Evolutionary conservation across 257 asterid genomes (phyloP), one percentile per base, ranked within the genome.

Genomic region (Apocynum venetum): DNA sequence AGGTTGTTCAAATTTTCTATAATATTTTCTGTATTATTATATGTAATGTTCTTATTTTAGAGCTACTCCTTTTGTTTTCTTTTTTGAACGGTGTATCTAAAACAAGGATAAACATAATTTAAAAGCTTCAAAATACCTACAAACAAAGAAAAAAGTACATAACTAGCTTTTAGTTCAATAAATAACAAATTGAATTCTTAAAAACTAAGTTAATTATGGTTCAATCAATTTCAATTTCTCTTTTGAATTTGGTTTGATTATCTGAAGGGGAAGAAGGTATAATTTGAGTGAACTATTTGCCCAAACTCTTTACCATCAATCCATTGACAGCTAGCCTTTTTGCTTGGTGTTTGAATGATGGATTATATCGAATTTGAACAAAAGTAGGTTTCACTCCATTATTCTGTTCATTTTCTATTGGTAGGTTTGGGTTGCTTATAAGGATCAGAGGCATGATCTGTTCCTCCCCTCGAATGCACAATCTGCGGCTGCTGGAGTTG

Each of bases 381-480:
- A 14, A 31, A 64, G n/a, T 36, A 36, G 70, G 46, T 31, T 31
- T 31, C 8, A 4, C 68, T 25, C 31, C 31, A 25, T 25, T 25
- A 25, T 25, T 25, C 35, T 31, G 12, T 43, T 19, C 2, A 70
- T 40, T 40, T 48, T 66, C 8, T 47, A n/a, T 75, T 8, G 79
- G 89, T 88, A 94, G 98, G 96, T 95, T 14, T 95, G 99, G 99
- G 84, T 88, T 88, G 99, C 99, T 67, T 95, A 95, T 79, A 95
- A 95, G 83, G 96, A 95, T 82, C 99, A 95, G 89, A 89, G 88
- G 82, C 99, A 95, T 40, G 99, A 95, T 84, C 93, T 95, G 46
- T 95, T 95, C 81, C 99, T 95, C 80, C 99, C 99, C 31, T 95
- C 98, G 82, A 95, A 91, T 84, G 98, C 98, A 68, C 99, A 93